Evolutionary conservation across 805 yeast genomes (phyloP).

Genomic region (Sungouiozyma intestinalis): DNA sequence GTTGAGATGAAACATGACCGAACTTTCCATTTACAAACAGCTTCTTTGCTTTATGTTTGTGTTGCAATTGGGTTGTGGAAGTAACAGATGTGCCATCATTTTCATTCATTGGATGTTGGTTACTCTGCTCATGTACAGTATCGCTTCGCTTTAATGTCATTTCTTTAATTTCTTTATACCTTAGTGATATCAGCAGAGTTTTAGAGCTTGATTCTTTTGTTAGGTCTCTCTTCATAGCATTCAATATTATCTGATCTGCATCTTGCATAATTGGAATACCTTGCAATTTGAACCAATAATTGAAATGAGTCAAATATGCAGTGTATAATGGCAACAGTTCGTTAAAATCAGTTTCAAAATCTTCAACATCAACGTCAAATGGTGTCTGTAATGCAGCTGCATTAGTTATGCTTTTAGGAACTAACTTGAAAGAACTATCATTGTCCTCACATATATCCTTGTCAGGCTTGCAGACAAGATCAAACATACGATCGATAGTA

Average conservation of each 20-base stretch:
- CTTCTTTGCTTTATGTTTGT: constrained; percentile 21
- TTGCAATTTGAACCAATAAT: constrained; percentile 33
- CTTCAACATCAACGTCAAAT: constrained; percentile 11
- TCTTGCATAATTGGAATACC: constrained; percentile 44
- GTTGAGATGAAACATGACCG: constrained; percentile 11
- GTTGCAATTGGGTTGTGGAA: constrained; percentile 3
- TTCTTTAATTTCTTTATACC: constrained; percentile 32
- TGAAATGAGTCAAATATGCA: constrained; percentile 22
- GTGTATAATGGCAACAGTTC: constrained; percentile 24
- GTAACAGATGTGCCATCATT: not conserved
- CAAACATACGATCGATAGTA: constrained; percentile 23
- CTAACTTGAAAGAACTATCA: constrained; percentile 6
- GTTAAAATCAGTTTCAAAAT: constrained; percentile 3
- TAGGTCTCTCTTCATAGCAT: constrained; percentile 45
- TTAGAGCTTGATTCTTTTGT: constrained; percentile 15
- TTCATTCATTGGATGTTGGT: not conserved
- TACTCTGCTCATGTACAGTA: constrained; percentile 1
- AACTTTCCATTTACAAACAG: constrained; percentile 23
- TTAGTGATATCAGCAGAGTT: constrained; percentile 27
- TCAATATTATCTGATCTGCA: constrained; percentile 38
- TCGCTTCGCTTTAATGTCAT: constrained; percentile 19
- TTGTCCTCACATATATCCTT: constrained; percentile 3
- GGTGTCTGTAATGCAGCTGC: constrained; percentile 20
- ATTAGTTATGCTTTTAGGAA: constrained; percentile 11
- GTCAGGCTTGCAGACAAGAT: constrained; percentile 9